A percentile compares a stretch with the other conserved stretches of the same genome.
phyloP scores from a whole-genome alignment of 495 filamentous ascomycete species.

The Penicillium daleae region DNA sequence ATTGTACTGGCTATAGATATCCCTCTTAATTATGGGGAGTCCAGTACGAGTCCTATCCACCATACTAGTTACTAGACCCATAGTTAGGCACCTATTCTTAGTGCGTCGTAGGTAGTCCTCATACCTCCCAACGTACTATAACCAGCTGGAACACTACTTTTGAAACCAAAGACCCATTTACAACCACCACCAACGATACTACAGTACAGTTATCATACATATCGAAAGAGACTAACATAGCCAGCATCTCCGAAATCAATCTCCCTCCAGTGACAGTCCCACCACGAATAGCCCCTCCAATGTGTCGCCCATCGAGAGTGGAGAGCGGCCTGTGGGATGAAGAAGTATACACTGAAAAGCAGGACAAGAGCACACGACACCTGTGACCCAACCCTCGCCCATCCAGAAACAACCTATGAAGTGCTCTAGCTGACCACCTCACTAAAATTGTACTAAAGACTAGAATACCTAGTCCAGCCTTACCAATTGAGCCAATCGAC shows the following conservation, averaged over 20 bases:
- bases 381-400: not conserved
- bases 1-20: not conserved
- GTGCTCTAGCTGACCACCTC: not conserved
- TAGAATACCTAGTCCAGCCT: not conserved
- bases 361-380: not conserved
- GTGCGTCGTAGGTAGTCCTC: not conserved
- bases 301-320: not conserved
- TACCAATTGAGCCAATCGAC: conserved; percentile 7
- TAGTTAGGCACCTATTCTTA: not conserved
- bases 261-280: not conserved
- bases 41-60: not conserved
- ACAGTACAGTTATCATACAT: no score
- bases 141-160: not conserved
- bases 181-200: not conserved
- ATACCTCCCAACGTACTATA: not conserved
- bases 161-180: not conserved
- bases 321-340: no score
- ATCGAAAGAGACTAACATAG: not conserved
- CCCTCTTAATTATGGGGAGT: no score
- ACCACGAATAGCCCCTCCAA: no score
- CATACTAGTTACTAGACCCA: not conserved
- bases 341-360: no score
- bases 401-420: not conserved
- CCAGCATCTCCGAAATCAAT: not conserved
- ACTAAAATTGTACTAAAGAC: no score